Percentiles rank a stretch among this genome's conserved stretches.
These are phyloP conservation scores for Solanum pinnatisectum DNA, from an alignment of 257 asterid genomes.

Conservation along the genomic window DNA sequence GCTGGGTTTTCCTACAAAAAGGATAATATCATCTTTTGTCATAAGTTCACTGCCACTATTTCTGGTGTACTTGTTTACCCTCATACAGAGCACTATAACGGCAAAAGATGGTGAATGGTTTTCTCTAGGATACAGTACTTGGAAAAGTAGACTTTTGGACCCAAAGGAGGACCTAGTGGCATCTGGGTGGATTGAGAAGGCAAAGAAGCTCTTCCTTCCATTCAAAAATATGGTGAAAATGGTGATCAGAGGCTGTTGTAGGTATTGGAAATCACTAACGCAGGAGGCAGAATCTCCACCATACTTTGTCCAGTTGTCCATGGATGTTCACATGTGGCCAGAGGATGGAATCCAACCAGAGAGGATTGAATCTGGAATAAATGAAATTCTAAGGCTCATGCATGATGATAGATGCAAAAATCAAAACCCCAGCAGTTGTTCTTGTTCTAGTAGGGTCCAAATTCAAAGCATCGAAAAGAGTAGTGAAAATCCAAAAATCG, in stretches of 20 bases:
- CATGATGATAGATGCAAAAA: slow-evolving; percentile 68
- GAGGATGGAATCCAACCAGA: slow-evolving; percentile 99
- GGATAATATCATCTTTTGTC: slow-evolving; percentile 77
- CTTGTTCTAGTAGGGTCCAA: slow-evolving; percentile 88
- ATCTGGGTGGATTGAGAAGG: slow-evolving; percentile 57
- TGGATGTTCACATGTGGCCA: slow-evolving; percentile 89
- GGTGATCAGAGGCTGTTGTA: slow-evolving; percentile 45
- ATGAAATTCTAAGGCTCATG: slow-evolving; percentile 59
- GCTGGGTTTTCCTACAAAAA: slow-evolving; percentile 76
- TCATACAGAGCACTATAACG: slow-evolving; percentile 92
- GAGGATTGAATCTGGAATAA: slow-evolving; percentile 90
- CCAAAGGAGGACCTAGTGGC: slow-evolving; percentile 22
- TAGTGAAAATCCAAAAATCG: slow-evolving; percentile 43
- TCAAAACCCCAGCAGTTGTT: slow-evolving; percentile 36
- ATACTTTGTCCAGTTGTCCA: slow-evolving; percentile 87
- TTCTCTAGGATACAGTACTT: slow-evolving; percentile 46
- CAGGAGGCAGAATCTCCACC: slow-evolving; percentile 99
- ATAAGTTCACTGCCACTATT: slow-evolving; percentile 80
- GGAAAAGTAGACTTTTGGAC: slow-evolving; percentile 35
- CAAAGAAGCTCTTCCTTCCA: slow-evolving; percentile 31
- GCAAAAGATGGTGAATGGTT: slow-evolving; percentile 97
- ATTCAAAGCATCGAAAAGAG: slow-evolving; percentile 91
- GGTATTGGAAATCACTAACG: slow-evolving; percentile 96
- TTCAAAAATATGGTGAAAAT: slow-evolving; percentile 28
- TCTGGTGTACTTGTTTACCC: slow-evolving; percentile 83